Conservation (phyloP, 352 stramenopile species). For the Phytophthora meadii region DNA sequence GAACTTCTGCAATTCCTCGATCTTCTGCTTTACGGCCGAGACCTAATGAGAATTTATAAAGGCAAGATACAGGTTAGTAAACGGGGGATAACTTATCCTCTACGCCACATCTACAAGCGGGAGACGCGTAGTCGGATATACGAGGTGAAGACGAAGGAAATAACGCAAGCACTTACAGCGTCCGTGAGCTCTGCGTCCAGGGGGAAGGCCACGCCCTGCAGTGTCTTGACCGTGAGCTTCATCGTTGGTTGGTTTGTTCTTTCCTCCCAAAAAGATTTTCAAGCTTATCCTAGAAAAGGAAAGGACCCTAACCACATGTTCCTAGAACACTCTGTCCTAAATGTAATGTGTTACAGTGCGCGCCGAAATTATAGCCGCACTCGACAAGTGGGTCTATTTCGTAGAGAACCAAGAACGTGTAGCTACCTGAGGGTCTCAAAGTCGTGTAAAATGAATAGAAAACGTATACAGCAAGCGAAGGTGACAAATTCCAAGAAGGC, state of each 20-base stretch:
- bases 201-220: conserved; percentile 84
- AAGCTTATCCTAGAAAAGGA: conserved; percentile 3
- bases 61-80: conserved; percentile 14
- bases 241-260: conserved; percentile 43
- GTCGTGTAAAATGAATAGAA: too few species aligned
- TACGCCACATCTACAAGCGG: background rate
- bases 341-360: too few species aligned
- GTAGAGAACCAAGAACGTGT: too few species aligned
- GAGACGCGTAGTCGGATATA: background rate
- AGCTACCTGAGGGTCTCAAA: too few species aligned
- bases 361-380: too few species aligned
- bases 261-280: conserved; percentile 26
- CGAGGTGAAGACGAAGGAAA: background rate
- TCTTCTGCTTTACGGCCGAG: conserved; percentile 80
- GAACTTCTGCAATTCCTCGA: conserved; percentile 77
- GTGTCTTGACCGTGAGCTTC: conserved; percentile 90
- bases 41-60: conserved; percentile 49
- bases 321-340: too few species aligned
- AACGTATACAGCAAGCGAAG: too few species aligned
- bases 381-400: too few species aligned
- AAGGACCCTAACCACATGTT: too few species aligned
- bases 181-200: conserved; percentile 78
- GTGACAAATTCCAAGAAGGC: too few species aligned
- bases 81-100: conserved; percentile 8
- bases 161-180: conserved; percentile 45